Evolutionary conservation across 352 stramenopile species (phyloP).

Genomic region (Globisporangium orthogonon): DNA sequence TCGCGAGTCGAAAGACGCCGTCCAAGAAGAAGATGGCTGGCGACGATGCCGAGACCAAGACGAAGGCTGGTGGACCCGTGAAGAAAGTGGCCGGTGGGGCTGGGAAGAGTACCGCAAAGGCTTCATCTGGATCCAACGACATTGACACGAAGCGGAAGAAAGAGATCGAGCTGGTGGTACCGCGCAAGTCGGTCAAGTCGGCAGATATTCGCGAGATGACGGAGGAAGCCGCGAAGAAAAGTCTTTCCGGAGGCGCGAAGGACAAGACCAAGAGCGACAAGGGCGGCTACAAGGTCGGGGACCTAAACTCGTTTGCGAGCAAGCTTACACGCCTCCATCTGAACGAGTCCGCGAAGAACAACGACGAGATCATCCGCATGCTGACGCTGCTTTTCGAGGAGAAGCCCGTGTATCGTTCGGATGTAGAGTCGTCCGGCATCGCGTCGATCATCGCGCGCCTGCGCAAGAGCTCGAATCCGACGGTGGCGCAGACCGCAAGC

Average conservation of each 20-base stretch:
- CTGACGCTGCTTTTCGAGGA: conserved; percentile 68
- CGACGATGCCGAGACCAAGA: conserved; percentile 20
- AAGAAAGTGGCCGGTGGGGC: conserved; percentile 34
- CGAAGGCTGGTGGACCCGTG: conserved; percentile 11
- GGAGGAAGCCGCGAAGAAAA: conserved; percentile 60
- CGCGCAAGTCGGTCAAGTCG: conserved; percentile 72
- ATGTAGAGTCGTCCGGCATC: conserved; percentile 62
- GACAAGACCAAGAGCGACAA: conserved; percentile 58
- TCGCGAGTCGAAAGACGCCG: conserved; percentile 58
- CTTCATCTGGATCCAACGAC: conserved; percentile 13
- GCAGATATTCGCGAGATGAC: conserved; percentile 70
- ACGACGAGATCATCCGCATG: conserved; percentile 68
- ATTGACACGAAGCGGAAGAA: conserved; percentile 78
- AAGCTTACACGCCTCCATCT: conserved; percentile 54
- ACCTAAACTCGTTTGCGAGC: conserved; percentile 42
- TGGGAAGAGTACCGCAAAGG: conserved; percentile 25
- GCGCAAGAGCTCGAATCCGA: conserved; percentile 65
- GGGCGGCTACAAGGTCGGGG: conserved; percentile 57
- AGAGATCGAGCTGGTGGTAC: conserved; percentile 72
- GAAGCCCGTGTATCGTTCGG: conserved; percentile 58
- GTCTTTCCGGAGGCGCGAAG: conserved; percentile 21
- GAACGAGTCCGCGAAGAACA: conserved; percentile 73
- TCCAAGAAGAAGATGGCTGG: conserved; percentile 44
- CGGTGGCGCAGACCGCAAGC: conserved; percentile 61
- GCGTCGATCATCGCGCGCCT: conserved; percentile 58